Conservation (phyloP, 225 moss, liverwort and hornwort genomes). For the Neckera pumila region DNA sequence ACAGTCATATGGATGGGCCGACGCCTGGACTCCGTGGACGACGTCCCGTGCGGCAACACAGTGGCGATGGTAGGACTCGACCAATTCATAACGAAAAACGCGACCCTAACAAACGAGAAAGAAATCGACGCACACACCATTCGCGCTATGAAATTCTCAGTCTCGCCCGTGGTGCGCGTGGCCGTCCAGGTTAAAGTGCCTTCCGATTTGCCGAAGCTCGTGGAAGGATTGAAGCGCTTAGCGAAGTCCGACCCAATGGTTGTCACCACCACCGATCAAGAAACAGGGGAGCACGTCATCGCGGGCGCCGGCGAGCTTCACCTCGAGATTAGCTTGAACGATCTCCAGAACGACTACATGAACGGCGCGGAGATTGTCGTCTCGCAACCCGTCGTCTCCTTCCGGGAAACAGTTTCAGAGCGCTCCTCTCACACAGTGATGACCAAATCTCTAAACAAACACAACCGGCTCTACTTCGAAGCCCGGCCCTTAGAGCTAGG, state of each 20-base stretch:
- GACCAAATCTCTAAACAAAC: conserved; percentile 31
- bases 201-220: conserved; percentile 28
- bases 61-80: conserved; percentile 37
- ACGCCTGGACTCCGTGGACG: conserved; percentile 12
- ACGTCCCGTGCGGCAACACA: conserved; percentile 39
- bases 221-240: conserved; percentile 31
- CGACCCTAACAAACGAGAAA: conserved; percentile 24
- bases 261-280: not conserved
- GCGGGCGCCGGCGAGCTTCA: not conserved
- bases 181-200: conserved; percentile 27
- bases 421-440: conserved; percentile 19
- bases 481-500: conserved; percentile 12
- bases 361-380: not conserved
- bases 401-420: conserved; percentile 18
- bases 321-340: not conserved
- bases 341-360: not conserved
- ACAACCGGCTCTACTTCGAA: conserved; percentile 31
- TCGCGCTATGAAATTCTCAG: conserved; percentile 37
- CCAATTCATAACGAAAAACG: conserved; percentile 29
- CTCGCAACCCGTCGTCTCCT: conserved; percentile 18
- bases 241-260: conserved; percentile 15
- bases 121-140: conserved; percentile 34
- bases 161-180: conserved; percentile 33
- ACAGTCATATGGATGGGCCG: conserved; percentile 35
- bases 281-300: not conserved